These are phyloP conservation scores for Simplicillium sp. DNA, from an alignment of 2,329 filamentous ascomycete genomes.

Conservation along the genomic window DNA sequence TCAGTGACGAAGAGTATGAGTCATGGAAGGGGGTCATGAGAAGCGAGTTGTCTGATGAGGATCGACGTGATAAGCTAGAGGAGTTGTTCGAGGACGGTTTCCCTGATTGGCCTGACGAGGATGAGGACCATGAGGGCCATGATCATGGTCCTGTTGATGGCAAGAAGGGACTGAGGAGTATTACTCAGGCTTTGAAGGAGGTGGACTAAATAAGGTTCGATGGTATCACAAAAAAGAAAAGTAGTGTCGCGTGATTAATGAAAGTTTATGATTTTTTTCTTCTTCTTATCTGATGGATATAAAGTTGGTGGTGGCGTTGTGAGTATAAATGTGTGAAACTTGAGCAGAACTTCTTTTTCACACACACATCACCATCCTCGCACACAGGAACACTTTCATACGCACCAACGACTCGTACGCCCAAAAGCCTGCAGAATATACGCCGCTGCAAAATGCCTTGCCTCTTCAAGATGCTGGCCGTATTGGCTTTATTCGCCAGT, in stretches of 20 bases:
- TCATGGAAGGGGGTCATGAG: slow-evolving; percentile 45
- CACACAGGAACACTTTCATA: no score
- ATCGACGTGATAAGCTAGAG: slow-evolving; percentile 35
- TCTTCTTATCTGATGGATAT: background rate
- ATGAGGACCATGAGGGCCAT: slow-evolving; percentile 17
- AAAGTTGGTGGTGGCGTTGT: no score
- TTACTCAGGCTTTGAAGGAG: slow-evolving; percentile 4
- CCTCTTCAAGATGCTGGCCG: no score
- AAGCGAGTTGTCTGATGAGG: slow-evolving; percentile 21
- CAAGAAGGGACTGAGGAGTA: slow-evolving; percentile 1
- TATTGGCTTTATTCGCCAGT: no score
- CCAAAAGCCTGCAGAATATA: no score
- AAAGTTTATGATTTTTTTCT: background rate
- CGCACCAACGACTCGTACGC: no score
- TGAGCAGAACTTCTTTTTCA: no score
- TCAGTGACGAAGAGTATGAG: slow-evolving; percentile 49
- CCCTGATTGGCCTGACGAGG: slow-evolving; percentile 41
- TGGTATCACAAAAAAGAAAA: background rate
- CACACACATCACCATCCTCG: no score
- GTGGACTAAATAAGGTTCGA: slow-evolving; percentile 1
- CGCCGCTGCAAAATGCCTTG: no score
- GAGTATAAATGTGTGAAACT: no score
- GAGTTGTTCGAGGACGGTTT: slow-evolving; percentile 50
- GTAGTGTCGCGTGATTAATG: background rate
- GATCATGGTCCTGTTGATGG: slow-evolving; percentile 6